Conservation (phyloP, 768 basidiomycete species). For the Trametes elegans region DNA sequence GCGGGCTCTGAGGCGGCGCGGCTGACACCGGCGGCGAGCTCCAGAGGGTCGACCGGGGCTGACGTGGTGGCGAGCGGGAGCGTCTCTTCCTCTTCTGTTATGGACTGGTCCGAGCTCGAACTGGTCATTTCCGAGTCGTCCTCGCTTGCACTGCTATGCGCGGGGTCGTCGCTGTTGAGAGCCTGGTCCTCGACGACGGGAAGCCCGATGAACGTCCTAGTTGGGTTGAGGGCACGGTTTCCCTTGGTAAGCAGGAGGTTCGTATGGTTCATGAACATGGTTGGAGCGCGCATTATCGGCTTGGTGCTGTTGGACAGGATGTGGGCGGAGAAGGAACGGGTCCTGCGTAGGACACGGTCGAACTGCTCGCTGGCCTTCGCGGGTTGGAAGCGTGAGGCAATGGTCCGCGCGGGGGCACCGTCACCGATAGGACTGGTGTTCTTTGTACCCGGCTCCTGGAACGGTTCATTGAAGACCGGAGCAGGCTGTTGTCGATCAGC, state of each 20-base stretch:
- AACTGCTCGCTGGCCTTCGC: background rate
- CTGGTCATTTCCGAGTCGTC: background rate
- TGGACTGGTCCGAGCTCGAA: background rate
- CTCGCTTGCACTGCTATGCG: background rate
- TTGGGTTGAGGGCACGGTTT: too few species aligned
- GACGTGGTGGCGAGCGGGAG: background rate
- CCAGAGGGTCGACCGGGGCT: background rate
- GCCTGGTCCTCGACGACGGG: too few species aligned
- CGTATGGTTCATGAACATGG: background rate
- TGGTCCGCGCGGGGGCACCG: too few species aligned
- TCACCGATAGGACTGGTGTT: too few species aligned
- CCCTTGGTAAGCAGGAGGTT: too few species aligned
- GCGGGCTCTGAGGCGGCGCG: background rate
- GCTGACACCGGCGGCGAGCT: background rate
- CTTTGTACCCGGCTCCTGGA: too few species aligned
- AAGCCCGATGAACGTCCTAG: too few species aligned
- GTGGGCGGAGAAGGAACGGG: slow-evolving; percentile 1
- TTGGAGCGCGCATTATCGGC: background rate
- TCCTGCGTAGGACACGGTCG: background rate
- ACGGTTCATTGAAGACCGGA: too few species aligned
- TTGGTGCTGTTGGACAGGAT: background rate
- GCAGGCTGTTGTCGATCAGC: too few species aligned
- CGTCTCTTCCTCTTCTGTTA: background rate
- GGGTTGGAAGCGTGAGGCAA: too few species aligned
- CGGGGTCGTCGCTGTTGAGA: too few species aligned